Evolutionary conservation across 164 flowering plant genomes (phyloP).

Genomic region (Stephania japonica): DNA sequence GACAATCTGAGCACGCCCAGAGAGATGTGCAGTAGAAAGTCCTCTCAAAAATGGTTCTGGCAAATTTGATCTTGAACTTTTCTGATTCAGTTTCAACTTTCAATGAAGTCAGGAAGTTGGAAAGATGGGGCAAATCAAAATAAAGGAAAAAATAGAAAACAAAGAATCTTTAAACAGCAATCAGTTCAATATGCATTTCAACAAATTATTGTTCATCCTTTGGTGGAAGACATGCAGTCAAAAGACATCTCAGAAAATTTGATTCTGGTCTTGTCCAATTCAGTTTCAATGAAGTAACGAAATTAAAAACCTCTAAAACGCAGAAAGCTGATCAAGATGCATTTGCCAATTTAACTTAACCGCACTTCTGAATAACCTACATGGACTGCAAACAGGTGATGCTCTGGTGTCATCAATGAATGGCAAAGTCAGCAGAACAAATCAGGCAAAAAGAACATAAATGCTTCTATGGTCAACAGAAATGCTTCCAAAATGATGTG

Average conservation of each 20-base stretch:
- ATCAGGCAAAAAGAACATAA: not conserved
- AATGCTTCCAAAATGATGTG: not conserved
- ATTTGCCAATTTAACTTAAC: not conserved
- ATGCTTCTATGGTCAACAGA: not conserved
- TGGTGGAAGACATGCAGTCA: too few species aligned
- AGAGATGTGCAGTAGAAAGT: conserved; percentile 59
- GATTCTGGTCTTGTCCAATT: too few species aligned
- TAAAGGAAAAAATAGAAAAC: not conserved
- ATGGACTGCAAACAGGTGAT: not conserved
- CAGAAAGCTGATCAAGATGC: too few species aligned
- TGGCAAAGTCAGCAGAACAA: not conserved
- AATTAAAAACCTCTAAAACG: too few species aligned
- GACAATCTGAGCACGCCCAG: conserved; percentile 70
- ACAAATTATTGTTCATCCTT: not conserved
- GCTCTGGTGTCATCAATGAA: not conserved
- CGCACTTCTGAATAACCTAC: not conserved
- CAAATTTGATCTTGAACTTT: conserved; percentile 26
- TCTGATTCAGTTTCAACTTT: conserved; percentile 24
- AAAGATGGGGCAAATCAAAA: not conserved
- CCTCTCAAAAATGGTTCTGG: conserved; percentile 68
- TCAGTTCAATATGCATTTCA: too few species aligned
- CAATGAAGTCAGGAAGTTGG: conserved; percentile 2
- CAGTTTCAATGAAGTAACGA: too few species aligned
- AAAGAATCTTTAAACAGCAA: not conserved
- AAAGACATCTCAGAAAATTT: too few species aligned